phyloP scores from a whole-genome alignment of 2,329 filamentous ascomycete species.

The Hymenoscyphus fructigenus region DNA sequence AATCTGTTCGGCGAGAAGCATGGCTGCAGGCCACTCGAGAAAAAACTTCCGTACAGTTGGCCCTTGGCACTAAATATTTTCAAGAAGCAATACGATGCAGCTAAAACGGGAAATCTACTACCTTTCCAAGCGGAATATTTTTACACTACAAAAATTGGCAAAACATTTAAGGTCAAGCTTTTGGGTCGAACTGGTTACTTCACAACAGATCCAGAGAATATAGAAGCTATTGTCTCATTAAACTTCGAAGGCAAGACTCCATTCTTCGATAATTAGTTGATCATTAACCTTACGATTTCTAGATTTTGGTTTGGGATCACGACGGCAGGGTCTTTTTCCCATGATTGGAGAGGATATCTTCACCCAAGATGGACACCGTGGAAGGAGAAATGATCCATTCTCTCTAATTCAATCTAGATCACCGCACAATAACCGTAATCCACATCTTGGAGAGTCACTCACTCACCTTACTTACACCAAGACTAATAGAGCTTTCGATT shows the following conservation, averaged over 20 bases:
- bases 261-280: not conserved
- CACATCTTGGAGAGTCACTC: not conserved
- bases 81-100: conserved; percentile 24
- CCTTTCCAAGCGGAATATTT: conserved; percentile 24
- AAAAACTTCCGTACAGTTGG: conserved; percentile 25
- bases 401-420: not conserved
- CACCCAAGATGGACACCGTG: conserved; percentile 1
- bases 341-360: conserved; percentile 7
- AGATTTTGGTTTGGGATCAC: conserved; percentile 21
- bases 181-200: conserved; percentile 20
- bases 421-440: not conserved
- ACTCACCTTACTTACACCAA: not conserved
- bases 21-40: conserved; percentile 16
- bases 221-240: conserved; percentile 35
- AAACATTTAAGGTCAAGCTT: conserved; percentile 16
- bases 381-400: not conserved
- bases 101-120: conserved; percentile 21
- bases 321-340: not conserved
- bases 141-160: conserved; percentile 4
- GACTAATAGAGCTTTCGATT: not conserved
- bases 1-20: conserved; percentile 11
- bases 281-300: too few relatives aligned
- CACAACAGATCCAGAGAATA: conserved; percentile 38
- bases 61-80: conserved; percentile 34
- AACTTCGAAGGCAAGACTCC: conserved; percentile 41